Base-by-base conservation (phyloP, 345 rosid genomes). In the Citrus trifoliata region DNA sequence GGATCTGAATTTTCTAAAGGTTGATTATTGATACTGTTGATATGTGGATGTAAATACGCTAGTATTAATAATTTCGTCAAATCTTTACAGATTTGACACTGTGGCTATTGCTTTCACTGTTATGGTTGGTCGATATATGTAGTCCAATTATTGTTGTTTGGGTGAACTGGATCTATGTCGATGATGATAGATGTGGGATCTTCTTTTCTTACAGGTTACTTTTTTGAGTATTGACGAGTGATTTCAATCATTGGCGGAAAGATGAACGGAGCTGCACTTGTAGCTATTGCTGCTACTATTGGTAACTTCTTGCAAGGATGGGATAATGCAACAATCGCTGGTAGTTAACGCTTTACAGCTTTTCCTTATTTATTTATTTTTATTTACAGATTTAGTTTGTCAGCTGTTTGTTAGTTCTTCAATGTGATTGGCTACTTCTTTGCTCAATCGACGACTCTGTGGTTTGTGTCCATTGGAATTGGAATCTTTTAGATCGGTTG, bases 311-410 rank as follows among this genome's bases (percentile, higher is more conserved):
- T 96, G 78, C 99, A 94, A 86, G 99, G 99, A 88, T 96, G 99
- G 99, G 99, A 96, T 88, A 96, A 94, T 87, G 99, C 99, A 76
- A 93, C 98, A 32, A 96, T 96, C 88, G 98, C 99, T 75, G 98
- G 99, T 96, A 87, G 74, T 80, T 74, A 22, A 22, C 38, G 18
- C 67, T 30, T 79, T 28, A 24, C 28, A 40, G 25, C 37, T 25
- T 71, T 48, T 19, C 1, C 77, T 71, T 84, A 12, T 77, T 30
- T 13, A 2, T 13, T 46, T 46, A 0, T 42, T 51, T 51, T 18
- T 1, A 53, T 35, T 35, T 35, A 18, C 58, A 53, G 22, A 46
- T 35, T 73, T 38, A 30, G 4, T 79, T 71, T 83, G 22, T 77
- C 25, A 25, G 51, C 21, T 58, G 7, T 73, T 25, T 79, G 59